These are phyloP conservation scores for Apiotrichum mycotoxinovorans DNA, from an alignment of 1,284 basidiomycete genomes.

Conservation along the genomic window DNA sequence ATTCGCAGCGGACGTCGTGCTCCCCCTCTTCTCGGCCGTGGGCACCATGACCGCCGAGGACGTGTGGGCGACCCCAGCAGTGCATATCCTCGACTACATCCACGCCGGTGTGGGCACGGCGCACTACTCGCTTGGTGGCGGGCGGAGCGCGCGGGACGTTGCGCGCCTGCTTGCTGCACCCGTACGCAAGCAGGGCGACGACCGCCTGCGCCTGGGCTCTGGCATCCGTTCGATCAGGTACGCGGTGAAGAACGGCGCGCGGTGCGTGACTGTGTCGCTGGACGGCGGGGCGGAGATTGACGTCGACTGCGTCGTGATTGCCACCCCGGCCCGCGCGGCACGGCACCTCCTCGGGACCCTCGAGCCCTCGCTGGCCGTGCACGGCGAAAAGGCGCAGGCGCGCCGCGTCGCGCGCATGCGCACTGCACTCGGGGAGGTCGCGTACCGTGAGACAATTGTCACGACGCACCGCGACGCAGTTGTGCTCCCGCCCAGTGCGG, in stretches of 20 bases:
- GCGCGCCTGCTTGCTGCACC: conserved; percentile 26
- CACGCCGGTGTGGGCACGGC: conserved; percentile 38
- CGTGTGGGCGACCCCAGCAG: conserved; percentile 30
- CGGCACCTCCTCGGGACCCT: conserved; percentile 41
- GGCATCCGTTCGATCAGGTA: conserved; percentile 23
- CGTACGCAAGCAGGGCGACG: conserved; percentile 23
- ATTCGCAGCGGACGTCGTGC: conserved; percentile 58
- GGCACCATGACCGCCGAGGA: conserved; percentile 55
- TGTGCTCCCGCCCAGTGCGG: conserved; percentile 57
- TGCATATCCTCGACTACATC: conserved; percentile 39
- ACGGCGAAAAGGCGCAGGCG: conserved; percentile 19
- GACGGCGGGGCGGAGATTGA: conserved; percentile 35
- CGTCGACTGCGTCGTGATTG: conserved; percentile 63
- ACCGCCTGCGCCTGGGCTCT: conserved; percentile 23
- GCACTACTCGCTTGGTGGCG: conserved; percentile 35
- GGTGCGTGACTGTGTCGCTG: conserved; percentile 3
- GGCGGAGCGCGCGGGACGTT: conserved; percentile 27
- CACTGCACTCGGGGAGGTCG: conserved; percentile 35
- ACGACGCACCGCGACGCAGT: conserved; percentile 64
- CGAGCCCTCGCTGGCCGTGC: conserved; percentile 18
- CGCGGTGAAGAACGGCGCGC: conserved; percentile 11
- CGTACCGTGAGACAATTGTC: conserved; percentile 55
- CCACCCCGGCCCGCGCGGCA: conserved; percentile 66
- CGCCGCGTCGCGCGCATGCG: conserved; percentile 27
- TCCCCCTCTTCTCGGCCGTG: conserved; percentile 68